Evolutionary conservation across 805 yeast genomes (phyloP).

Genomic region (Pichia eremophila): DNA sequence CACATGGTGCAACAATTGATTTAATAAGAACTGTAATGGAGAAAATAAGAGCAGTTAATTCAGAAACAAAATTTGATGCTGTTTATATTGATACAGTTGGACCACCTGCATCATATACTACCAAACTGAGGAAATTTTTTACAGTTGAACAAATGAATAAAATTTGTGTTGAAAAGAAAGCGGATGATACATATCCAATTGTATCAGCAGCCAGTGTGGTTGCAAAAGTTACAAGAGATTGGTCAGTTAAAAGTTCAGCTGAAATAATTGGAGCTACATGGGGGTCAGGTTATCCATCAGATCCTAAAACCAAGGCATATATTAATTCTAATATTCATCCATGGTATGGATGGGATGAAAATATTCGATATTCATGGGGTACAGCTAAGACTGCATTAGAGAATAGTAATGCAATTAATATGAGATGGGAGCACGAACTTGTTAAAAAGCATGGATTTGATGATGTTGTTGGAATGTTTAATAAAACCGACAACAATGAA

Average conservation of each 20-base stretch:
- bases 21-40: constrained; percentile 59
- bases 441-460: constrained; percentile 9
- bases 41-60: constrained; percentile 11
- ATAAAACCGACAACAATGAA: not conserved
- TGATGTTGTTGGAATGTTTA: constrained; percentile 6
- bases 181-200: constrained; percentile 84
- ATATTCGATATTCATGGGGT: constrained; percentile 87
- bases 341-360: constrained; percentile 75
- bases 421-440: constrained; percentile 53
- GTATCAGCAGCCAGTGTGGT: constrained; percentile 93
- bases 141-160: constrained; percentile 41
- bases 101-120: constrained; percentile 79
- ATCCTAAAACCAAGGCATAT: constrained; percentile 81
- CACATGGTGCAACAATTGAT: constrained; percentile 86
- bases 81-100: constrained; percentile 95
- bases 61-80: constrained; percentile 58
- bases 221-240: constrained; percentile 93
- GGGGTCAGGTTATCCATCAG: constrained; percentile 95
- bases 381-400: constrained; percentile 70
- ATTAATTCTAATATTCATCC: constrained; percentile 51
- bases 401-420: constrained; percentile 36
- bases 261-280: constrained; percentile 22
- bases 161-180: constrained; percentile 86
- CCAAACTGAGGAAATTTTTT: constrained; percentile 58
- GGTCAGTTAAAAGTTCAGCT: constrained; percentile 14